Evolutionary conservation across 2,329 filamentous ascomycete genomes (phyloP).

Genomic region (Plectosphaerella sp.): DNA sequence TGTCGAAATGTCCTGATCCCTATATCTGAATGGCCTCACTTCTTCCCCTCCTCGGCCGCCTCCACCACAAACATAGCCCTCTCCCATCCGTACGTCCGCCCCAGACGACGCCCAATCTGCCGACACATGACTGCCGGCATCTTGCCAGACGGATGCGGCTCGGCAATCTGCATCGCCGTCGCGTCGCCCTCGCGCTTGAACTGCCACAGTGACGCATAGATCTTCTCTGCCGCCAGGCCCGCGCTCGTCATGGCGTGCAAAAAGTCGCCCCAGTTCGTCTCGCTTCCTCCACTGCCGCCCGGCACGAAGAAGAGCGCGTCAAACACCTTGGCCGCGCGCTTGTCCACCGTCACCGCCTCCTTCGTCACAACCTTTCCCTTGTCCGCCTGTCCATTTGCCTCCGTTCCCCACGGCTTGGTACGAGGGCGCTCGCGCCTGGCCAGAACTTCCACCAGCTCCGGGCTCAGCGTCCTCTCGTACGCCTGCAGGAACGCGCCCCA

Average conservation of each 20-base stretch:
- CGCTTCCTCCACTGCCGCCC: constrained; percentile 25
- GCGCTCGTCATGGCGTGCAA: constrained; percentile 44
- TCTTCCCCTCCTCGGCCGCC: background rate
- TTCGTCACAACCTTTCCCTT: background rate
- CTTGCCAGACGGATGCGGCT: constrained; percentile 52
- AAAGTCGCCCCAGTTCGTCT: constrained; percentile 50
- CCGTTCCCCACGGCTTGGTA: constrained; percentile 15
- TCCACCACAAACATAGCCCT: constrained; percentile 37
- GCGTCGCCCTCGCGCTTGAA: constrained; percentile 39
- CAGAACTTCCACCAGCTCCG: constrained; percentile 14
- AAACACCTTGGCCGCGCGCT: constrained; percentile 27
- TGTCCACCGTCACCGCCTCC: constrained; percentile 18
- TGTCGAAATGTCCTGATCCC: too few relatives aligned
- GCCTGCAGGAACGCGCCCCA: constrained; percentile 27
- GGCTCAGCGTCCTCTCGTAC: constrained; percentile 15
- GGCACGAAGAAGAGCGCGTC: constrained; percentile 34
- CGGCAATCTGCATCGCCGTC: constrained; percentile 55
- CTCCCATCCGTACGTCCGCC: constrained; percentile 45
- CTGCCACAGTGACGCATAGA: constrained; percentile 59
- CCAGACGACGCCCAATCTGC: constrained; percentile 42
- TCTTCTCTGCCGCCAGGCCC: constrained; percentile 49
- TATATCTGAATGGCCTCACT: too few relatives aligned
- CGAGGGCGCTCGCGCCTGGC: constrained; percentile 12
- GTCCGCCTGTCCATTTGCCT: background rate
- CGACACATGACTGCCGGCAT: constrained; percentile 41